Evolutionary conservation across 1,284 basidiomycete genomes (phyloP).

Genomic region (Mycosarcoma maydis): DNA sequence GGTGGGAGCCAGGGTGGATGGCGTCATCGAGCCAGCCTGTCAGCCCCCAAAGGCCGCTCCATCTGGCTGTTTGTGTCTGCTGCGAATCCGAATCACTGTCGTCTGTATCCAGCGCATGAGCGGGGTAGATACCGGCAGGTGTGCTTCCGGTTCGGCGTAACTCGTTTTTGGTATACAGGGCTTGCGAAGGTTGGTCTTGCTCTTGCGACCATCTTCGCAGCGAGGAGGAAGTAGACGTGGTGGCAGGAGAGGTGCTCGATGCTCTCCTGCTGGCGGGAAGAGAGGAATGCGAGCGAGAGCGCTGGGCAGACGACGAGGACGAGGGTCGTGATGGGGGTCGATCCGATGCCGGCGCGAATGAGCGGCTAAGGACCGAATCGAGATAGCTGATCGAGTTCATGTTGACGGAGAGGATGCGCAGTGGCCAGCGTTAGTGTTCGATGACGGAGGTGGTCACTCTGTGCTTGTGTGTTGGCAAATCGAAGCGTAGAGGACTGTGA

Average conservation of each 20-base stretch:
- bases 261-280: slow-evolving; percentile 33
- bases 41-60: slow-evolving; percentile 43
- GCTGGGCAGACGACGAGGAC: slow-evolving; percentile 19
- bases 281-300: slow-evolving; percentile 40
- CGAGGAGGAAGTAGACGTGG: slow-evolving; percentile 16
- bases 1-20: slow-evolving; percentile 27
- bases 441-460: neutral
- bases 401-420: neutral
- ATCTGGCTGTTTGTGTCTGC: slow-evolving; percentile 16
- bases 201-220: slow-evolving; percentile 46
- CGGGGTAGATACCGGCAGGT: slow-evolving; percentile 17
- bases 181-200: slow-evolving; percentile 13
- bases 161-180: slow-evolving; percentile 17
- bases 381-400: slow-evolving; percentile 62
- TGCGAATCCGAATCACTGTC: slow-evolving; percentile 24
- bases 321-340: slow-evolving; percentile 18
- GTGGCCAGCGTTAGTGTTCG: too few relatives aligned
- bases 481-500: too few relatives aligned
- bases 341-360: slow-evolving; percentile 31
- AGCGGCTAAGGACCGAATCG: slow-evolving; percentile 57
- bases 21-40: slow-evolving; percentile 46
- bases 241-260: slow-evolving; percentile 26
- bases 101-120: slow-evolving; percentile 26
- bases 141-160: slow-evolving; percentile 40
- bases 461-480: too few relatives aligned